Evolutionary conservation across 495 filamentous ascomycete species (phyloP), one percentile per base, ranked within the genome.

Genomic region (Daldinia loculata): DNA sequence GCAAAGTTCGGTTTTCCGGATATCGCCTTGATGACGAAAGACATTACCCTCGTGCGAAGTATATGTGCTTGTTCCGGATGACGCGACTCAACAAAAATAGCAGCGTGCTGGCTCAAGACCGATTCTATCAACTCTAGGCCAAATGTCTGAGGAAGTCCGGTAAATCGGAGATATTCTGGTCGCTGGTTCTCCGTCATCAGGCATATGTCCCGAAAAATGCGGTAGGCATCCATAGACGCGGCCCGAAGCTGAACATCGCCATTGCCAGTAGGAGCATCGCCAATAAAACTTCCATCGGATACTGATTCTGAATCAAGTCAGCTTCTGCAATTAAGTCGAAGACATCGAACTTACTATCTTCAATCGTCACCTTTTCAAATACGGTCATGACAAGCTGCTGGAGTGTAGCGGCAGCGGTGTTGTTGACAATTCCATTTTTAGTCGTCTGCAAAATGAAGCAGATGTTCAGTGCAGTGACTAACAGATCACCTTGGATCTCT

Each of bases 71-170:
- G 91, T 75, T 99, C 95, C 0, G 88, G 83, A 75, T 97, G 95
- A 1, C 83, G 82, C 7, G 74, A 61, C 14, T 61, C 36, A 6
- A 87, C 81, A 76, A 97, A 94, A 30, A 97, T 90, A 32, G 86
- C 84, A 15, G 91, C 88, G 82, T 97, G 94, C 74, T 94, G 96
- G 3, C 90, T 86, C 50, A 99, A 78, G 36, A 97, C 87, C 5
- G 92, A 94, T 80, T 97, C 95, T 69, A 98, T 93, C 34, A 98
- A 83, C 74, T 98, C 95, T 2, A 99, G 80, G 19, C 93, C 92
- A 69, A 96, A 94, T 1, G 90, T 90, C 55, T 92, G 89, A 1
- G 92, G 88, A 14, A 98, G 84, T 4, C 87, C 86, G 36, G 90
- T 89, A 64, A 92, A 90, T 43, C 88, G 87, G 22, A 98, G 83